Base-by-base conservation (phyloP, 768 basidiomycete genomes). In the Thelephora ganbajun region DNA sequence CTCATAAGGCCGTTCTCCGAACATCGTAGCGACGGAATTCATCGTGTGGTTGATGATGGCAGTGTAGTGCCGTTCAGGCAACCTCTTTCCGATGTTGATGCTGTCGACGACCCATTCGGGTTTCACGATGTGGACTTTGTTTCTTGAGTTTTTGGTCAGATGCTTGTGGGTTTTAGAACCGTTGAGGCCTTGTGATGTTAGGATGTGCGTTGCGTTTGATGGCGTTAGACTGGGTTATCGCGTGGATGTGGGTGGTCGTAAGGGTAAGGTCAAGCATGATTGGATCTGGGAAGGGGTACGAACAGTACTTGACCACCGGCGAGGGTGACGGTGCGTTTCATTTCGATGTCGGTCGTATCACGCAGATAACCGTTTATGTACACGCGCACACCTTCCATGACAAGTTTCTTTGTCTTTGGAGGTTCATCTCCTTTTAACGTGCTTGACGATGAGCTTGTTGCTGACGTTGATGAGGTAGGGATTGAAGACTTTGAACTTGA, bases 21-120 rank as follows among this genome's bases (percentile, higher is more conserved):
- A 54, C 65, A 76, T 68, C 19, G 67, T 64, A 41, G 62, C 62
- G 44, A 73, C 51, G 48, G 59, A 66, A 50, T 60, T 61, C 16
- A 63, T 66, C 18, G 56, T 66, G 1, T 58, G 57, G 51, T 68
- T 56, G 53, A 64, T 69, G 47, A 75, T 57, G 16, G 78, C 67
- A 6, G 67, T 50, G 54, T 86, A 91, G 16, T 63, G 61, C 48
- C 72, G 66, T 61, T 91, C 88, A 33, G 71, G 64, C 50, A 74
- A 64, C 54, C 76, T 67, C 58, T 71, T 80, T 19, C 80, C 82
- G 13, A 68, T 67, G 14, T 60, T 59, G 52, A 87, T 69, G 54
- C 83, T 83, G 52, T 87, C 84, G 11, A 67, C 64, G 6, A 86
- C 70, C 84, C 83, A 88, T 58, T 81, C 79, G 7, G 84, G 84